Conservation (phyloP, 1,284 basidiomycete species). For the Volvariella surrecta region DNA sequence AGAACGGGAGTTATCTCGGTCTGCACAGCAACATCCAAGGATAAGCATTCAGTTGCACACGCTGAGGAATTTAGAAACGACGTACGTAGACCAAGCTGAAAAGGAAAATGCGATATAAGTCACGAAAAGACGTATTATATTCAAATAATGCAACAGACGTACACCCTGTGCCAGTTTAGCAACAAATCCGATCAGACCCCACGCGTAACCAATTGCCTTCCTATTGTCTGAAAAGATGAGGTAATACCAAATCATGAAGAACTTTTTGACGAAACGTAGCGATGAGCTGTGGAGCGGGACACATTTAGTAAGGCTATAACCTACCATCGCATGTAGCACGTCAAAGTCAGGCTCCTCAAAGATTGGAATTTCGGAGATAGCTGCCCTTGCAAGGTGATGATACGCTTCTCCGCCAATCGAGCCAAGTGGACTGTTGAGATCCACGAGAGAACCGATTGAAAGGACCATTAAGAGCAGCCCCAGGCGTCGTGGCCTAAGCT, state of each 20-base stretch:
- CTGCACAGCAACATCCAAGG: conserved; percentile 23
- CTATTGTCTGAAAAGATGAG: conserved; percentile 62
- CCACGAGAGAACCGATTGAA: conserved; percentile 58
- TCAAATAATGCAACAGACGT: conserved; percentile 20
- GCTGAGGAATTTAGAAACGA: conserved; percentile 11
- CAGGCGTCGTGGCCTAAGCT: conserved; percentile 51
- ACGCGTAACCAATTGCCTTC: conserved; percentile 57
- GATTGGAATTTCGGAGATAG: conserved; percentile 59
- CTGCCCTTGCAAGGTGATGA: conserved; percentile 58
- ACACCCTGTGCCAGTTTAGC: conserved; percentile 55
- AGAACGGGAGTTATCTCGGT: conserved; percentile 62
- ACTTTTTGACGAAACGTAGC: conserved; percentile 30
- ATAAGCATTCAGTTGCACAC: conserved; percentile 2
- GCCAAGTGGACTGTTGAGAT: conserved; percentile 45
- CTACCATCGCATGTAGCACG: conserved; percentile 53
- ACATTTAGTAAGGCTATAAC: too few species aligned
- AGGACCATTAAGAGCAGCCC: conserved; percentile 60
- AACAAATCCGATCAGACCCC: conserved; percentile 58
- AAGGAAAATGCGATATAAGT: conserved; percentile 4
- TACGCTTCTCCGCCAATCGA: conserved; percentile 53
- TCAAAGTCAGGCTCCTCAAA: conserved; percentile 65
- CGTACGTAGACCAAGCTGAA: conserved; percentile 48
- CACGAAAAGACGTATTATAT: conserved; percentile 1
- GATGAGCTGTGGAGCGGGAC: too few species aligned
- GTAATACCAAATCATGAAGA: conserved; percentile 68